Base-by-base conservation (phyloP, 768 basidiomycete species). In the Epithele typhae region DNA sequence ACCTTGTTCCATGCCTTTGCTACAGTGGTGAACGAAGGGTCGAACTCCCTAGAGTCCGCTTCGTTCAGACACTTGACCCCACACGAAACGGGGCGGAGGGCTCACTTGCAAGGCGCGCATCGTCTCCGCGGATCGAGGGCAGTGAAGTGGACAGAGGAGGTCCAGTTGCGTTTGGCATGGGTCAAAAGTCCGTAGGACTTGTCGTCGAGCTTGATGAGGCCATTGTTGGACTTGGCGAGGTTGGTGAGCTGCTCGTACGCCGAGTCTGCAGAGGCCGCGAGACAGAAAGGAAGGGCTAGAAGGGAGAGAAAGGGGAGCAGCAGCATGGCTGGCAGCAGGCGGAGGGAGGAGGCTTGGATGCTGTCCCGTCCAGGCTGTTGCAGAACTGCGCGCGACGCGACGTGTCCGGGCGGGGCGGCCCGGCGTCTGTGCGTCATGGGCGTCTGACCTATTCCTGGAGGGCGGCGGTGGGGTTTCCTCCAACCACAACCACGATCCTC, bases 51-150 rank as follows among this genome's bases (percentile, higher is more conserved):
- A 63, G 40, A 19, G 12, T n/a, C 11, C 27, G n/a, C n/a, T n/a
- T n/a, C n/a, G n/a, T n/a, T n/a, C n/a, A n/a, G n/a, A n/a, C 15
- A 14, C 6, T 47, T 18, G 30, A 32, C 9, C 9, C 30, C 30
- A 9, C 30, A 15, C 15, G 30, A 9, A 32, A 32, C 15, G 35
- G 7, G 35, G 17, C 35, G 8, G 18, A 5, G 22, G 10, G 37
- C 89, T 67, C 57, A 91, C 94, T 73, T 86, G 87, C 96, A 99
- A 37, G 94, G 95, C n/a, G 63, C 65, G 64, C 96, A 99, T 64
- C 83, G 87, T 60, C 90, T 82, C 52, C 82, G 76, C 9, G 78
- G 69, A 56, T 83, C 84, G 51, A 96, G 65, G 0, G 96, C 96
- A 1, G 96, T 99, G 63, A 98, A 77, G 11, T 92, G 83, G 43